phyloP scores from a whole-genome alignment of 1,284 basidiomycete species.

The Boletus austroedulis region DNA sequence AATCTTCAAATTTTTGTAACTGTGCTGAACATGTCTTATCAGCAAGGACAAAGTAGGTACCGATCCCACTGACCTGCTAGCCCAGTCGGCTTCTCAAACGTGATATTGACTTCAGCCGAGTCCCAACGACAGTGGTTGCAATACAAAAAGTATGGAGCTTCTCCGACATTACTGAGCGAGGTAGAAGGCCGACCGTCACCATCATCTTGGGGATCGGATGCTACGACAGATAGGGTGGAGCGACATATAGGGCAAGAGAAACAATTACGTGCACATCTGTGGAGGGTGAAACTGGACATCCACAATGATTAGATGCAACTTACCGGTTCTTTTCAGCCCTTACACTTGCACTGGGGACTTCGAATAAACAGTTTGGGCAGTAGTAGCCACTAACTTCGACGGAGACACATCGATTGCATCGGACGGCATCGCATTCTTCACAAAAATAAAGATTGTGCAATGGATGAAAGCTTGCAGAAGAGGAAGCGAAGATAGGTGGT shows the following conservation, averaged over 20 bases:
- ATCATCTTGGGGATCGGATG: constrained; percentile 76
- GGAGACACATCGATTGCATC: constrained; percentile 89
- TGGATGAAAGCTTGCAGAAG: constrained; percentile 75
- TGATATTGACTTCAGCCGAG: constrained; percentile 84
- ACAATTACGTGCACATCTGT: constrained; percentile 95
- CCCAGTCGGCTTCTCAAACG: constrained; percentile 95
- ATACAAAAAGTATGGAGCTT: constrained; percentile 86
- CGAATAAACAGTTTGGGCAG: constrained; percentile 98
- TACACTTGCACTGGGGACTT: constrained; percentile 95
- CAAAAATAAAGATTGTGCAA: constrained; percentile 92
- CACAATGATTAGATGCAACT: constrained; percentile 11
- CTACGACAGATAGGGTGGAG: constrained; percentile 84
- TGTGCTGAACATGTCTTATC: constrained; percentile 56
- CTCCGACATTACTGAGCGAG: constrained; percentile 59
- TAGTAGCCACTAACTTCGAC: constrained; percentile 95
- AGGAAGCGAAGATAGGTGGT: constrained; percentile 70
- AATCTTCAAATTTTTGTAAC: constrained; percentile 82
- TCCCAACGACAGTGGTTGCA: constrained; percentile 97
- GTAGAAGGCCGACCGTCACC: constrained; percentile 51
- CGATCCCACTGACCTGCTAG: constrained; percentile 65
- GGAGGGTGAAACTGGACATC: constrained; percentile 8
- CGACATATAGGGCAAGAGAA: constrained; percentile 93
- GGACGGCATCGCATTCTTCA: constrained; percentile 94
- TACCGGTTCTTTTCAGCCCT: constrained; percentile 93
- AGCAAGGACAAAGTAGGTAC: background rate